Conservation (phyloP, 805 yeast species). For the Zygoascus ofunaensis region DNA sequence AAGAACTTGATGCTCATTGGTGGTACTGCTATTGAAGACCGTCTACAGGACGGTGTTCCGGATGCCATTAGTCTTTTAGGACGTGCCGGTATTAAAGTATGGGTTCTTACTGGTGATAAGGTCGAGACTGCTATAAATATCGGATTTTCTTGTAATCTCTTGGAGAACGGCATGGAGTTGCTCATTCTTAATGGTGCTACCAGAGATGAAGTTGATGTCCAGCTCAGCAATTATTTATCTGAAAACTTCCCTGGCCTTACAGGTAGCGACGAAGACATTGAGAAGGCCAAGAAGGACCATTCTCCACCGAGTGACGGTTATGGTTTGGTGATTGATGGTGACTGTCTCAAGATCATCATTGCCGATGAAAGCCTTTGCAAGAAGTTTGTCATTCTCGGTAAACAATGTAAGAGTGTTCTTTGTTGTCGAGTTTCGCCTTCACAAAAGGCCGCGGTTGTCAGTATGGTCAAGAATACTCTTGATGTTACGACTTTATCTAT, state of each 20-base stretch:
- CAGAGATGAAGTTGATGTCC: constrained; percentile 21
- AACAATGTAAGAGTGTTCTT: constrained; percentile 66
- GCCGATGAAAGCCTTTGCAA: constrained; percentile 24
- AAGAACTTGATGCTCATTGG: constrained; percentile 49
- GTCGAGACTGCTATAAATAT: constrained; percentile 79
- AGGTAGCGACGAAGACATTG: constrained; percentile 38
- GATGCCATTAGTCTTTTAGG: constrained; percentile 57
- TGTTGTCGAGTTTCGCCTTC: constrained; percentile 82
- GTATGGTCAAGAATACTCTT: constrained; percentile 51
- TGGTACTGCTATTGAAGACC: constrained; percentile 76
- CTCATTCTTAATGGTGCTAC: constrained; percentile 40
- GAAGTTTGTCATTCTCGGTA: constrained; percentile 61
- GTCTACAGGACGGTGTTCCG: constrained; percentile 72
- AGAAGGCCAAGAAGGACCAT: constrained; percentile 50
- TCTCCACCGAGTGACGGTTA: constrained; percentile 47
- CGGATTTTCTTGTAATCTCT: constrained; percentile 68
- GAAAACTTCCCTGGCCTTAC: constrained; percentile 38
- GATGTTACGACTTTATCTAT: constrained; percentile 71
- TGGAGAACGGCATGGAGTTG: constrained; percentile 59
- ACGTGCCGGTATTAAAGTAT: constrained; percentile 66
- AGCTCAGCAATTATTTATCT: constrained; percentile 37
- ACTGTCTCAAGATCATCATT: constrained; percentile 42
- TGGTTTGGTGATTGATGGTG: constrained; percentile 68
- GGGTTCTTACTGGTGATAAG: constrained; percentile 80
- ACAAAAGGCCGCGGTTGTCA: constrained; percentile 70